Base-by-base conservation (phyloP, 1,139 yeast species). In the Taphrina wiesneri region DNA sequence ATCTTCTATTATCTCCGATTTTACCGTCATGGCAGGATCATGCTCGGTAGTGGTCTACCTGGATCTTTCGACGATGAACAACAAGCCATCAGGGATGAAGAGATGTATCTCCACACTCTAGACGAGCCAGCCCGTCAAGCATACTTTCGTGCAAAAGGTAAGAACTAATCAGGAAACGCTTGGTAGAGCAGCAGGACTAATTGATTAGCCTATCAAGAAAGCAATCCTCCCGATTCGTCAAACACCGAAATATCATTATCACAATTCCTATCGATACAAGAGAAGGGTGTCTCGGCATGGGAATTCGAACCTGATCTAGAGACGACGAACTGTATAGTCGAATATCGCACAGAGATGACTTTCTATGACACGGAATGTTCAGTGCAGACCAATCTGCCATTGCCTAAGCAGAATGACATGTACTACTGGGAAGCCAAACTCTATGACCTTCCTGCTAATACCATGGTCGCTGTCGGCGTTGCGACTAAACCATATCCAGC, bases 271-370 rank as follows among this genome's bases (percentile, higher is more conserved):
- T 80, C 80, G 30, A 90, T 93, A 41, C 96, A 90, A 73, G 99
- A 95, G 73, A 91, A 90, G 75, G 99, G 97, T 0, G 87, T 95
- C 0, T 79, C 83, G 32, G 99, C 99, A 0, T 93, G 96, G 95
- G 96, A 90, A 73, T 93, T 95, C 74, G 83, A 83, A 68, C 90
- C 90, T 53, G 92, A 90, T 73, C 74, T 76, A 56, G 74, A 74
- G 79, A 17, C 85, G 83, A 68, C 85, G 83, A 60, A 83, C 80
- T 75, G 88, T 83, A 72, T 83, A 68, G 87, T 92, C 23, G 82
- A 85, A 65, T 86, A 87, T 73, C 86, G 88, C 71, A 85, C 87
- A 1, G 98, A 93, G 75, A 78, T 93, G 63, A 85, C 86, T 65
- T 93, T 93, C 73, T 81, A 83, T 73, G 84, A 81, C 69, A 83